These are phyloP conservation scores for Boletus edulis DNA, from an alignment of 768 basidiomycete species.

Conservation along the genomic window DNA sequence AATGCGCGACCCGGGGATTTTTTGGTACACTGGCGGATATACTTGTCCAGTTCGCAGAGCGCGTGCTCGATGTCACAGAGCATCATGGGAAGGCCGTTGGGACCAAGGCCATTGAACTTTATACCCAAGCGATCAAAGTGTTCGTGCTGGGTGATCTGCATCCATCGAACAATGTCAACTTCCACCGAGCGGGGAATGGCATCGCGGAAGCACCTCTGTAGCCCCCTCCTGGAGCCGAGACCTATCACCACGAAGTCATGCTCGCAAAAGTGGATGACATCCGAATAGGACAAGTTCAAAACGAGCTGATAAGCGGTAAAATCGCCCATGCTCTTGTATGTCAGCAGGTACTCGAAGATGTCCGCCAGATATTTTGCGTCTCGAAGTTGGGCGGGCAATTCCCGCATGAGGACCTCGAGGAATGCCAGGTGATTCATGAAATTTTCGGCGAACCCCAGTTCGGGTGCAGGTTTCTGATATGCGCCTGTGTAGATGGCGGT, in stretches of 20 bases:
- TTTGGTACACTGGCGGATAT: constrained; percentile 45
- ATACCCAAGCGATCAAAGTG: constrained; percentile 63
- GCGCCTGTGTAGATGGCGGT: constrained; percentile 62
- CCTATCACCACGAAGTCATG: constrained; percentile 72
- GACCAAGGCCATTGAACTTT: constrained; percentile 50
- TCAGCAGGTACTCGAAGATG: constrained; percentile 55
- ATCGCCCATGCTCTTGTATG: constrained; percentile 70
- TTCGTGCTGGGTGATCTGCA: constrained; percentile 54
- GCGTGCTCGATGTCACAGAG: constrained; percentile 77
- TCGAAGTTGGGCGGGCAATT: constrained; percentile 48
- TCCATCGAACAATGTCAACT: constrained; percentile 60
- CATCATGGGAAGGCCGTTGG: constrained; percentile 48
- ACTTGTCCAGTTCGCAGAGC: constrained; percentile 79
- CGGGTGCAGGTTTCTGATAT: constrained; percentile 70
- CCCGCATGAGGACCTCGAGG: constrained; percentile 58
- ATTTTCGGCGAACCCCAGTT: constrained; percentile 43
- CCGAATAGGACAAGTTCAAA: constrained; percentile 56
- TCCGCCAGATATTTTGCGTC: constrained; percentile 57
- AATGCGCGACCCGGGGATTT: constrained; percentile 38
- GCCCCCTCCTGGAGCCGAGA: constrained; percentile 62
- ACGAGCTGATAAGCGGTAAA: constrained; percentile 73
- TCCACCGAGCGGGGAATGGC: constrained; percentile 43
- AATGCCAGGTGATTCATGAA: constrained; percentile 65
- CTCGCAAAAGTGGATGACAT: constrained; percentile 57
- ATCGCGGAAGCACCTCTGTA: constrained; percentile 64